A percentile compares a stretch with the other conserved stretches of the same genome.
Evolutionary conservation across 2,329 filamentous ascomycete genomes (phyloP).

Genomic region (Aschersonia sp.): DNA sequence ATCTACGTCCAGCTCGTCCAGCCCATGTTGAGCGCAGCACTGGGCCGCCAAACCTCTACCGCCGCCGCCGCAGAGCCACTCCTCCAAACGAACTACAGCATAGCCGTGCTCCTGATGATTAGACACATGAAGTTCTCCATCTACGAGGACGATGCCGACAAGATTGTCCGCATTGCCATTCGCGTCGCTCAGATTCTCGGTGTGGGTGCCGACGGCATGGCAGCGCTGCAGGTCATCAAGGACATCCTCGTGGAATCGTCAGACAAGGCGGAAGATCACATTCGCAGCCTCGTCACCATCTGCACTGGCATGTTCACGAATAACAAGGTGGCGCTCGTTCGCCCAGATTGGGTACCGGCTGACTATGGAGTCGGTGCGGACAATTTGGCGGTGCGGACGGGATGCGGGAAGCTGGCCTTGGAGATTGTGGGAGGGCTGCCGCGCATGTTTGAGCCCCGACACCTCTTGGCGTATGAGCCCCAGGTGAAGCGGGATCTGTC

Average conservation of each 20-base stretch:
- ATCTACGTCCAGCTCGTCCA: conserved; percentile 30
- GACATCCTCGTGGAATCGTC: conserved; percentile 31
- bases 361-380: conserved; percentile 7
- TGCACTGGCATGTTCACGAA: conserved; percentile 23
- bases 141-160: conserved; percentile 34
- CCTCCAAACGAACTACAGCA: conserved; percentile 24
- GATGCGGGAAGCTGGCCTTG: conserved; percentile 31
- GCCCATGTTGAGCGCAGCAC: conserved; percentile 28
- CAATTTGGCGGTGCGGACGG: conserved; percentile 11
- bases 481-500: conserved; percentile 31
- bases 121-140: conserved; percentile 33
- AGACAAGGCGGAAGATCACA: conserved; percentile 28
- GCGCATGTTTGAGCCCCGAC: conserved; percentile 29
- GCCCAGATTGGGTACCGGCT: conserved; percentile 16
- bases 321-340: conserved; percentile 11
- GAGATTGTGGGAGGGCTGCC: conserved; percentile 33
- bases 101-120: conserved; percentile 32
- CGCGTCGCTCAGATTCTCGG: conserved; percentile 27
- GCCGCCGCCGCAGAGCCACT: conserved; percentile 13
- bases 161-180: conserved; percentile 34
- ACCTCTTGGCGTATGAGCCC: conserved; percentile 28
- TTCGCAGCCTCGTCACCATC: conserved; percentile 32
- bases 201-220: conserved; percentile 26
- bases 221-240: conserved; percentile 32
- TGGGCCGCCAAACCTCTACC: conserved; percentile 12